Base-by-base conservation (phyloP, 2,329 filamentous ascomycete species). In the Fusarium nelsonii region DNA sequence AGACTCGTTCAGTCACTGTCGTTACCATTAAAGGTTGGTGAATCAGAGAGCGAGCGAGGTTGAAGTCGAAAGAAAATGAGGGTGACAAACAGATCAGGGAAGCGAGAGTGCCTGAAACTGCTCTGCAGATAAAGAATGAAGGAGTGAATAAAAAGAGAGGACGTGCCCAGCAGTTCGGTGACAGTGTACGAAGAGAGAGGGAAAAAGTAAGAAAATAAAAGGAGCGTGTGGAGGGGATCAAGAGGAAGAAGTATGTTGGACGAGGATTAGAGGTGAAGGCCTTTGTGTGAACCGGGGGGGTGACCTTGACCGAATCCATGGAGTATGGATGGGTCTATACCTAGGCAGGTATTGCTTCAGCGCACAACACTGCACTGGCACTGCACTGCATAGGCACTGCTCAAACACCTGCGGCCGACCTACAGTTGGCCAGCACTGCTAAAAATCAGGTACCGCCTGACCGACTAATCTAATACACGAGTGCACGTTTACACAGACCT, bases 141-240 rank as follows among this genome's bases (percentile, higher is more conserved):
- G 51, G 48, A 55, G 32, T 58, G 45, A 69, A 73, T 46, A 33
- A 39, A 62, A 78, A 60, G 77, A 78, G 68, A 75, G 77, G 73
- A 79, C 70, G 74, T 79, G 77, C 75, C 76, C 75, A 78, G 77
- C 78, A 70, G 65, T 65, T 65, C 62, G 15, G 28, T 44, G n/a
- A 18, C 45, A 58, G 65, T 65, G 65, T 68, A 68, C 64, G 58
- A 65, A 51, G 46, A 53, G 18, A 18, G 12, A 40, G 48, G 41
- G 33, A 28, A 51, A 45, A 56, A 49, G 39, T 40, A 40, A 45
- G 34, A 54, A 59, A 51, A 57, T 51, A 64, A 68, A 59, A 58
- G 67, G 54, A 71, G 63, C 46, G 63, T 65, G 69, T 68, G 65
- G 64, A 59, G 56, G 65, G 68, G 68, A 39, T 68, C 54, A 70